Percentiles rank a stretch among this genome's conserved stretches.
These are phyloP conservation scores for Solanum hybrid DNA, from an alignment of 305 asterid genomes.

Conservation along the genomic window DNA sequence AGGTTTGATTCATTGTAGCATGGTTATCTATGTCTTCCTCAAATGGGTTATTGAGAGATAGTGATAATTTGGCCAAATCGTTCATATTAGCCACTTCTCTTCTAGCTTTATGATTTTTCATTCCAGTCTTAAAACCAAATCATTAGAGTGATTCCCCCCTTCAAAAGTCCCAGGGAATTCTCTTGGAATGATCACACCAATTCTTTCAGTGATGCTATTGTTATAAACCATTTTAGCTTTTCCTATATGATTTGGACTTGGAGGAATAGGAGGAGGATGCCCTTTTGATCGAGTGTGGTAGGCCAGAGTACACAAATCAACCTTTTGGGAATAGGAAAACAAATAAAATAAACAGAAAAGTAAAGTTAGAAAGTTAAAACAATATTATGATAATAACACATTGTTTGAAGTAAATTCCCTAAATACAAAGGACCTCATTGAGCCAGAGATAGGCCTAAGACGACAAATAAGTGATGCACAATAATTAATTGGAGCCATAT, in stretches of 20 bases:
- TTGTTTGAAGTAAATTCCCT: background rate
- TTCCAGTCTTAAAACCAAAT: background rate
- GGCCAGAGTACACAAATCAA: background rate
- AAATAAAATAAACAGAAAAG: background rate
- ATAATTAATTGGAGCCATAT: background rate
- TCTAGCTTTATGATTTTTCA: background rate
- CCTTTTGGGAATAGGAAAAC: background rate
- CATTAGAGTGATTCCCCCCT: background rate
- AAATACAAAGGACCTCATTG: background rate
- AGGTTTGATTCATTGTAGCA: background rate
- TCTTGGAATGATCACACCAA: background rate
- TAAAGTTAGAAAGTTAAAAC: background rate
- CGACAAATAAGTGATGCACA: background rate
- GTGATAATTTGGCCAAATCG: background rate
- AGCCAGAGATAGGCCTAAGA: background rate
- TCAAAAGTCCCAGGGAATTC: background rate
- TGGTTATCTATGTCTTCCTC: background rate
- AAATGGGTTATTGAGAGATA: background rate
- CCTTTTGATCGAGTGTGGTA: background rate
- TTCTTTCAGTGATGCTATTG: background rate
- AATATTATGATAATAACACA: background rate
- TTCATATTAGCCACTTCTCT: background rate
- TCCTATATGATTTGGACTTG: background rate
- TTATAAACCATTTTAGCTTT: background rate
- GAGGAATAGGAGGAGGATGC: background rate